Conservation (phyloP, 108 stramenopile species). For the Skeletonema menzelii region DNA sequence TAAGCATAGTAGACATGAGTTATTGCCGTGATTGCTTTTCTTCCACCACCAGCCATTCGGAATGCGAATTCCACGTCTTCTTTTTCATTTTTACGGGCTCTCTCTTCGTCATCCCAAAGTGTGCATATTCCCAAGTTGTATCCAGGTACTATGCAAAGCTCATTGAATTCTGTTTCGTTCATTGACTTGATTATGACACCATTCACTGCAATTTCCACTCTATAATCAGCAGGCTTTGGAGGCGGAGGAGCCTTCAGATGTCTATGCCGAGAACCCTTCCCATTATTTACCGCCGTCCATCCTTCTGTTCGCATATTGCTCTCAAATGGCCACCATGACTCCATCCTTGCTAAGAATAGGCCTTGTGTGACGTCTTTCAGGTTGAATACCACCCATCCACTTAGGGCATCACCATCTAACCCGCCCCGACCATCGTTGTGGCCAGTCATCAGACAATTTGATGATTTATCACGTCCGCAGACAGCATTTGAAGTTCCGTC, state of each 20-base stretch:
- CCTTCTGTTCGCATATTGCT: conserved; percentile 27
- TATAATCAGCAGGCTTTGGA: conserved; percentile 16
- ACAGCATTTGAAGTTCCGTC: conserved; percentile 52
- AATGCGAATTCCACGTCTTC: conserved; percentile 45
- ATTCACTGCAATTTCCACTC: conserved; percentile 48
- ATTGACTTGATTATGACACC: conserved; percentile 16
- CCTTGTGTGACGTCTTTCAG: conserved; percentile 51
- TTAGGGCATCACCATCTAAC: conserved; percentile 42
- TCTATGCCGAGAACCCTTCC: conserved; percentile 7
- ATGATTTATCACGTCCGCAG: conserved; percentile 25
- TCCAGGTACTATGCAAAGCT: conserved; percentile 1
- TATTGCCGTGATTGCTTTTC: conserved; percentile 22
- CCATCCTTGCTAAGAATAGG: conserved; percentile 46
- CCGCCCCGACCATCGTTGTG: conserved; percentile 41
- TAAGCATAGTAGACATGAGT: conserved; percentile 55
- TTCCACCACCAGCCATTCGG: conserved; percentile 35
- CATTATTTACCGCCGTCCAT: conserved; percentile 37
- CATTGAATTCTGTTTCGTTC: conserved; percentile 19
- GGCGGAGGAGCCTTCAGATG: conserved; percentile 29
- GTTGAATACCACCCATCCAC: conserved; percentile 49
- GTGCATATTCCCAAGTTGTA: conserved; percentile 32
- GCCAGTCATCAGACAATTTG: conserved; percentile 42
- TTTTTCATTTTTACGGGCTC: conserved; percentile 21
- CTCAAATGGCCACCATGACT: conserved; percentile 15
- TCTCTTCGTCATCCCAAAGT: conserved; percentile 25